Conservation (phyloP, 495 filamentous ascomycete genomes). For the Clohesyomyces aquaticus region DNA sequence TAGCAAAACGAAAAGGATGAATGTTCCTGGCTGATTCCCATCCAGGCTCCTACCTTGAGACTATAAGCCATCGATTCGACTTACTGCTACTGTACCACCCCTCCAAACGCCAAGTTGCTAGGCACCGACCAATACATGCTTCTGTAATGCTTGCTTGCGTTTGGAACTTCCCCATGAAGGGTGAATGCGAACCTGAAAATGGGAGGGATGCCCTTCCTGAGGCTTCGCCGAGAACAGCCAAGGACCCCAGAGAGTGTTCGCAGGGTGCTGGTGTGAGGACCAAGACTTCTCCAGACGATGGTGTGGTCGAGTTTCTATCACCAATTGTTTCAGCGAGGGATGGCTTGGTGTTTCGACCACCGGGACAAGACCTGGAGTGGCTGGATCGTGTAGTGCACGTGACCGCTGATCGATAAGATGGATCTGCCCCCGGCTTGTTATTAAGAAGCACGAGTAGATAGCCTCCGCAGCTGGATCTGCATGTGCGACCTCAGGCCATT, state of each 20-base stretch:
- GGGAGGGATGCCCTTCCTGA: not conserved
- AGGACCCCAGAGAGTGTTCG: conserved; percentile 2
- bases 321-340: conserved; percentile 26
- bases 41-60: not conserved
- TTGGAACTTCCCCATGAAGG: not conserved
- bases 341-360: conserved; percentile 30
- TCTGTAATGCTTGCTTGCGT: conserved; percentile 10
- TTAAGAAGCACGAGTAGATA: too few relatives aligned
- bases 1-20: conserved; percentile 1
- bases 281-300: conserved; percentile 22
- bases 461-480: too few relatives aligned
- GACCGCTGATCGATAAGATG: too few relatives aligned
- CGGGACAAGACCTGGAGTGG: too few relatives aligned
- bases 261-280: not conserved
- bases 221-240: conserved; percentile 2
- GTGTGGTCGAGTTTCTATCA: conserved; percentile 30
- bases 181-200: not conserved
- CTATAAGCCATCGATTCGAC: not conserved
- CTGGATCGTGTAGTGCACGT: too few relatives aligned
- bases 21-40: not conserved
- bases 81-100: not conserved
- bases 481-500: too few relatives aligned
- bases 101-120: conserved; percentile 31
- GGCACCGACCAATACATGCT: conserved; percentile 8
- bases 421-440: too few relatives aligned